Base-by-base conservation (phyloP, 116 monocot species). In the Zostera marina region DNA sequence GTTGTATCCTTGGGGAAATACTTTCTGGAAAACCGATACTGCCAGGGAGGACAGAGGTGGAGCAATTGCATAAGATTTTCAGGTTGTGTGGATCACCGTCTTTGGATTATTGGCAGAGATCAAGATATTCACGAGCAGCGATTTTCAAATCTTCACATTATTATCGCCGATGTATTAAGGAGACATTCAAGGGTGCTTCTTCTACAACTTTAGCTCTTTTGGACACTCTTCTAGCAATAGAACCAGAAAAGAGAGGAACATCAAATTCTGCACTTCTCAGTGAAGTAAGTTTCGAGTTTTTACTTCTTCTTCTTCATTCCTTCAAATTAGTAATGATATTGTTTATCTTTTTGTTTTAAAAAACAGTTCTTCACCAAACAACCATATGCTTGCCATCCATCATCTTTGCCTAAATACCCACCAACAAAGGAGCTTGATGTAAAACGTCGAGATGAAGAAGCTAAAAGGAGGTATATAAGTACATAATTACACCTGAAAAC, bases 31-130 rank as follows among this genome's bases (percentile, higher is more conserved):
- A 87, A 66, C 92, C 92, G 26, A 82, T 92, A 59, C 74, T 92
- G 92, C 92, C 87, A 40, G 92, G 92, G 68, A 75, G 87, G 68
- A 92, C 92, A 45, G 92, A 92, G 92, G 92, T 77, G 41, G 77
- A 81, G 64, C 81, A 77, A 52, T 56, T 81, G 67, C 81, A 81
- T 67, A 81, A 67, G 47, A 80, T 80, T 13, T 80, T 80, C 53
- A 76, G 73, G 60, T 76, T 80, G 38, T 80, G 80, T 64, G 81
- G 81, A 14, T 76, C 81, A 38, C 81, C 81, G 64, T 47, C 73
- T 45, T 76, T 76, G 60, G 73, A 72, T 15, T 81, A 63, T 53
- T 81, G 81, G 76, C 54, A 19, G 45, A 76, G 73, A 64, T 73
- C 62, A 39, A 81, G 73, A 56, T 63, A 73, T 53, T 70, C 76